Evolutionary conservation across 2,329 filamentous ascomycete species (phyloP).

Genomic region (Chrysosporium keratinophilum): DNA sequence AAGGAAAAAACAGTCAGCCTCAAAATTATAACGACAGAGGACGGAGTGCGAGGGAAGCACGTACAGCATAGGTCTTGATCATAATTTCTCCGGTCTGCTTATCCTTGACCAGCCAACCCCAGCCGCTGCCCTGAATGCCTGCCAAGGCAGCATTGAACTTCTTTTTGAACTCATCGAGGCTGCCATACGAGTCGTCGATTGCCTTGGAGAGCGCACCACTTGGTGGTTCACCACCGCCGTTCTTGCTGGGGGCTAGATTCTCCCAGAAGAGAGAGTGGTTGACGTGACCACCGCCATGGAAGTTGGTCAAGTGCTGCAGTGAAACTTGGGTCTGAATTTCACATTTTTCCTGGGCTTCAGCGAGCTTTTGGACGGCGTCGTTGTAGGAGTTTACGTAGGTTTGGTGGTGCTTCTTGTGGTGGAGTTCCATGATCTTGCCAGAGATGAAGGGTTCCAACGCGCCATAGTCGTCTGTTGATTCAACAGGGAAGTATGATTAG

Average conservation of each 20-base stretch:
- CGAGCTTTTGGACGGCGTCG: conserved; percentile 61
- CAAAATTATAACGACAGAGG: conserved; percentile 1
- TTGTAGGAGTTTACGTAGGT: conserved; percentile 89
- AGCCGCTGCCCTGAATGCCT: conserved; percentile 55
- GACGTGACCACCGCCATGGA: conserved; percentile 54
- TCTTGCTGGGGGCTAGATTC: conserved; percentile 53
- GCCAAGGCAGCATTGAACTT: conserved; percentile 55
- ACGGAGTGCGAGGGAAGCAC: conserved; percentile 16
- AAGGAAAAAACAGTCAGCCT: neutral
- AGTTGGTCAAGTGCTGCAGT: conserved; percentile 52
- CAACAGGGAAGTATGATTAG: neutral
- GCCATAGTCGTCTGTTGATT: conserved; percentile 72
- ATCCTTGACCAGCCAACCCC: conserved; percentile 55
- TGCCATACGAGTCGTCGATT: conserved; percentile 51
- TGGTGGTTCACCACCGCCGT: conserved; percentile 54
- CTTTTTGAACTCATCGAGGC: conserved; percentile 49
- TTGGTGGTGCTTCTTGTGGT: conserved; percentile 90
- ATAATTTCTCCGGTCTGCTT: conserved; percentile 47
- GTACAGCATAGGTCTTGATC: conserved; percentile 55
- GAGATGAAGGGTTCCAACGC: conserved; percentile 79
- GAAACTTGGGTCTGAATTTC: conserved; percentile 50
- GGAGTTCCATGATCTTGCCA: conserved; percentile 90
- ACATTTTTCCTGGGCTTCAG: conserved; percentile 45
- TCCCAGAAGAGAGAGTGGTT: conserved; percentile 59
- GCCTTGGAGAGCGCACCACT: conserved; percentile 47